A percentile compares a stretch with the other conserved stretches of the same genome.
These are phyloP conservation scores for Boletus edulis DNA, from an alignment of 768 basidiomycete genomes.

Conservation along the genomic window DNA sequence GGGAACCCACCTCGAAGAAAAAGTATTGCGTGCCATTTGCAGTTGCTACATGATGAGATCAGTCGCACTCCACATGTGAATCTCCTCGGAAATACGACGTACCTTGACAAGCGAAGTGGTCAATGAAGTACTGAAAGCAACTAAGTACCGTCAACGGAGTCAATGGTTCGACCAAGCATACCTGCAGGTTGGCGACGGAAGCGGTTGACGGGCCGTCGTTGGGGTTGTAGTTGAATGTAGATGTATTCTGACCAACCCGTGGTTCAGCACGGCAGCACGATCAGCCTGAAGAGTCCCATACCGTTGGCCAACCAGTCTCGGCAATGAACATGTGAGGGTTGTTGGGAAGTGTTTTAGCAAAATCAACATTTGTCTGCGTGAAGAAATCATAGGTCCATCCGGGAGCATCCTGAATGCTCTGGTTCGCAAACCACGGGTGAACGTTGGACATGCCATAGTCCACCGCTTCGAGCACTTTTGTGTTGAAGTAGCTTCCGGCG, in stretches of 20 bases:
- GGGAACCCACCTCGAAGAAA: slow-evolving; percentile 67
- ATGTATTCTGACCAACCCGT: slow-evolving; percentile 47
- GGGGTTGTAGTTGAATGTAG: slow-evolving; percentile 48
- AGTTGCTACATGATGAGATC: slow-evolving; percentile 51
- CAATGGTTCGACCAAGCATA: slow-evolving; percentile 9
- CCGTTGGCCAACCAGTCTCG: slow-evolving; percentile 89
- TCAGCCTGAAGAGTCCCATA: slow-evolving; percentile 29
- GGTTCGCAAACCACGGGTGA: slow-evolving; percentile 92
- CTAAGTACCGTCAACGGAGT: slow-evolving; percentile 4
- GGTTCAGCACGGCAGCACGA: background rate
- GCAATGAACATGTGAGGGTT: slow-evolving; percentile 86
- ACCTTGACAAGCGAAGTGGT: slow-evolving; percentile 75
- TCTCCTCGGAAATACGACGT: background rate
- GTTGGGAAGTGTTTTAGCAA: slow-evolving; percentile 61
- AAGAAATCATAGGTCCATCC: slow-evolving; percentile 85
- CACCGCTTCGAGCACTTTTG: slow-evolving; percentile 53
- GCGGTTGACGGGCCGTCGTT: slow-evolving; percentile 71
- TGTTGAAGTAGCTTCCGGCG: slow-evolving; percentile 85
- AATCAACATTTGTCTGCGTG: slow-evolving; percentile 55
- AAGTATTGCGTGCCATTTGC: slow-evolving; percentile 80
- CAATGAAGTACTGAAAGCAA: slow-evolving; percentile 63
- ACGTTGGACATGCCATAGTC: slow-evolving; percentile 89
- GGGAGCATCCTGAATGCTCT: slow-evolving; percentile 63
- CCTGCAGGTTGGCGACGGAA: slow-evolving; percentile 59
- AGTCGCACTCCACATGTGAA: slow-evolving; percentile 1